Percentiles rank a stretch among this genome's conserved stretches.
These are phyloP conservation scores for Fusarium tricinctum DNA, from an alignment of 2,329 filamentous ascomycete genomes.

Conservation along the genomic window DNA sequence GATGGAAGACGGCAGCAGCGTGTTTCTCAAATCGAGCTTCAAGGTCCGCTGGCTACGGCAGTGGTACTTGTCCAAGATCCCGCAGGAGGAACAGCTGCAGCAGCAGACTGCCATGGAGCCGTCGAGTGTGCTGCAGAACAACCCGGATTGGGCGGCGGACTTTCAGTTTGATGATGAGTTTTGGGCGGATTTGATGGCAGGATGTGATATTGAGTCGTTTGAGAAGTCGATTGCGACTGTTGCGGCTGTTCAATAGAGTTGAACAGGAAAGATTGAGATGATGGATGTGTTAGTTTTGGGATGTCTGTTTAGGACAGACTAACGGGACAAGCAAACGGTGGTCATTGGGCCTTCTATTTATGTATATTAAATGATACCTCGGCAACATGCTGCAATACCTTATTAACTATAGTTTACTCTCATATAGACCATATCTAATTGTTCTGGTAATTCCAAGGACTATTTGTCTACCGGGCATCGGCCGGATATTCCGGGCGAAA, in stretches of 20 bases:
- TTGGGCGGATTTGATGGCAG: constrained; percentile 50
- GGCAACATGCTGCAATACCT: neutral
- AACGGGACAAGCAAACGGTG: neutral
- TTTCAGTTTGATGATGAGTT: constrained; percentile 50
- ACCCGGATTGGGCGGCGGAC: constrained; percentile 43
- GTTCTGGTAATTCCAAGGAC: no score
- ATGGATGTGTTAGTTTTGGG: neutral
- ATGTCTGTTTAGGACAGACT: neutral
- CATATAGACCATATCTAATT: neutral
- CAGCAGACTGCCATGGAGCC: constrained; percentile 16
- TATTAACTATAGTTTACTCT: neutral
- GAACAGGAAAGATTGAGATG: neutral
- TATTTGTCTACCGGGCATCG: neutral
- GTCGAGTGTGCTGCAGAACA: constrained; percentile 9
- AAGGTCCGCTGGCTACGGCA: constrained; percentile 58
- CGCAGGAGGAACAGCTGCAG: constrained; percentile 36
- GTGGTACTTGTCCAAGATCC: constrained; percentile 54
- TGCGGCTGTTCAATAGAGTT: neutral
- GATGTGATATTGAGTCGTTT: constrained; percentile 35
- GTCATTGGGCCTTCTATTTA: neutral
- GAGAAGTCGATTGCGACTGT: constrained; percentile 14
- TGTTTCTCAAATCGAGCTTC: constrained; percentile 53
- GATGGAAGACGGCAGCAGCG: constrained; percentile 51
- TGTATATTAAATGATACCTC: neutral
- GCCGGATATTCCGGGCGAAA: constrained; percentile 12